Conservation (phyloP, 1,284 basidiomycete genomes). For the Ganoderma leucocontextum region DNA sequence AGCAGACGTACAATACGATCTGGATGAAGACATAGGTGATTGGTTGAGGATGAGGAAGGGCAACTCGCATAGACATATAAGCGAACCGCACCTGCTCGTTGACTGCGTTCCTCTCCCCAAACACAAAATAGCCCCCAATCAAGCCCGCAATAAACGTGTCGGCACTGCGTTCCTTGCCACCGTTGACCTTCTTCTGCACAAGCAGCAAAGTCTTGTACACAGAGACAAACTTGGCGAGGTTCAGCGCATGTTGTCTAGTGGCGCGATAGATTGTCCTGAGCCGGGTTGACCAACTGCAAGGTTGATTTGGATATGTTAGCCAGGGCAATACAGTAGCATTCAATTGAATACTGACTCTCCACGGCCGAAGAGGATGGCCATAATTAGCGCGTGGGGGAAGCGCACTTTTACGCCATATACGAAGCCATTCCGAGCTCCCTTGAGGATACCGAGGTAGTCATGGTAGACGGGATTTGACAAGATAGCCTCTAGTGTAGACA, state of each 20-base stretch:
- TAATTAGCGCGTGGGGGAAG: conserved; percentile 98
- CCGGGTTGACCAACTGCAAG: conserved; percentile 73
- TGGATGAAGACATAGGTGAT: conserved; percentile 41
- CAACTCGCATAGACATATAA: neutral
- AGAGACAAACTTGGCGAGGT: conserved; percentile 93
- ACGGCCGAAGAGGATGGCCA: conserved; percentile 95
- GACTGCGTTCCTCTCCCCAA: conserved; percentile 94
- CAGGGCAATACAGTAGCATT: neutral
- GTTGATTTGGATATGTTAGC: conserved; percentile 14
- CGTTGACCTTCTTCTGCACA: conserved; percentile 81
- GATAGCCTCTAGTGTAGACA: conserved; percentile 46
- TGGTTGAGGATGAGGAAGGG: neutral
- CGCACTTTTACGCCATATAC: conserved; percentile 94
- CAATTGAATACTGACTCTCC: conserved; percentile 73
- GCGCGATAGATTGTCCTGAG: conserved; percentile 79
- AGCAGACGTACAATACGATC: conserved; percentile 97
- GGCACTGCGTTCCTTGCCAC: conserved; percentile 80
- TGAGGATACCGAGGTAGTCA: conserved; percentile 91
- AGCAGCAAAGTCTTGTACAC: conserved; percentile 91
- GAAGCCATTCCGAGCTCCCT: conserved; percentile 94
- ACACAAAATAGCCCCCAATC: conserved; percentile 92
- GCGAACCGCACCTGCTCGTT: conserved; percentile 88
- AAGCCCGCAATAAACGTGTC: conserved; percentile 96
- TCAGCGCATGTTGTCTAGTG: conserved; percentile 90
- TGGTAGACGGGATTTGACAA: conserved; percentile 82